Evolutionary conservation across 2,329 filamentous ascomycete genomes (phyloP).

Genomic region (Didymella lethalis): DNA sequence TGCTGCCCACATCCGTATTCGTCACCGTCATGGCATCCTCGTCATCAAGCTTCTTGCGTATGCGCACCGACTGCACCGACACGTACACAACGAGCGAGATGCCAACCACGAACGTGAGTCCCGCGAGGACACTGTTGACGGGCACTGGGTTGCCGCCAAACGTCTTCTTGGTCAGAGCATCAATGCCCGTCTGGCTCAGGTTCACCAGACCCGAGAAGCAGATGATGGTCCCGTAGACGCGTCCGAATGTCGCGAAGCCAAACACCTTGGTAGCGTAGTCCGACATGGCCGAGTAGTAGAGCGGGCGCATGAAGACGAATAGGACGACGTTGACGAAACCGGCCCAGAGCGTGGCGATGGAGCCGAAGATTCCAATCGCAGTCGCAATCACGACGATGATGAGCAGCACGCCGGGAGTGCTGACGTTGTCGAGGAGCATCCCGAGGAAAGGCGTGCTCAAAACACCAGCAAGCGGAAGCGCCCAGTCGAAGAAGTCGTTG

Average conservation of each 20-base stretch:
- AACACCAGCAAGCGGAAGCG: slow-evolving; percentile 82
- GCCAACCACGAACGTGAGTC: slow-evolving; percentile 69
- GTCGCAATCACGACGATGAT: slow-evolving; percentile 75
- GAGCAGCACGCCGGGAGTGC: slow-evolving; percentile 73
- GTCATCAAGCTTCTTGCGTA: slow-evolving; percentile 44
- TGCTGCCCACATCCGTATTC: slow-evolving; percentile 75
- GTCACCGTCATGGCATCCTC: slow-evolving; percentile 64
- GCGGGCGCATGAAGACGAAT: slow-evolving; percentile 83
- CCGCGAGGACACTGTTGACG: slow-evolving; percentile 73
- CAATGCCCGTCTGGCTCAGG: slow-evolving; percentile 79
- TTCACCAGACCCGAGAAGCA: slow-evolving; percentile 83
- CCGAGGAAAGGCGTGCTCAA: slow-evolving; percentile 85
- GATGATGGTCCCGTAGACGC: slow-evolving; percentile 87
- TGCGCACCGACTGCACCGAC: slow-evolving; percentile 40
- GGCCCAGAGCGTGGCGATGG: slow-evolving; percentile 72
- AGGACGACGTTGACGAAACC: slow-evolving; percentile 78
- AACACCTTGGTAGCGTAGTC: slow-evolving; percentile 92
- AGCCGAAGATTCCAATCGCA: slow-evolving; percentile 75
- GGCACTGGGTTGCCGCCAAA: slow-evolving; percentile 78
- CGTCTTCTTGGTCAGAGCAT: slow-evolving; percentile 74
- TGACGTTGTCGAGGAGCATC: slow-evolving; percentile 75
- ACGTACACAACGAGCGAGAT: slow-evolving; percentile 62
- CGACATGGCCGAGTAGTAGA: slow-evolving; percentile 89
- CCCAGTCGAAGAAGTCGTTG: slow-evolving; percentile 83
- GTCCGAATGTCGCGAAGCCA: slow-evolving; percentile 87